Base-by-base conservation (phyloP, 192 early-diverging fungal species). In the Rhizophagus sp. region DNA sequence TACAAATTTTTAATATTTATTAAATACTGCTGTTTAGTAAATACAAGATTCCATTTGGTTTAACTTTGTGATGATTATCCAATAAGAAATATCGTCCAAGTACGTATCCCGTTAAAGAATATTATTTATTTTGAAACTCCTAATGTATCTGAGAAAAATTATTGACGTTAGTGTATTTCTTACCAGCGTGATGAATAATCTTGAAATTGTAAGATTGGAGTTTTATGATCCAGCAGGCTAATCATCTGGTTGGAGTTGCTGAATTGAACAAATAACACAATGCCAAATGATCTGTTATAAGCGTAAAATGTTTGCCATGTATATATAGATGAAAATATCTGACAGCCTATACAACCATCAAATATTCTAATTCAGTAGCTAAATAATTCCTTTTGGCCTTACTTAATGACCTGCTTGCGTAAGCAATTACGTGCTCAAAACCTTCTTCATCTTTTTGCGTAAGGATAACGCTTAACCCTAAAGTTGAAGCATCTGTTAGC, bases 301-400 rank as follows among this genome's bases (percentile, higher is more conserved):
- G 27, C 0, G 2, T n/a, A 41, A 78, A 49, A 13, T 4, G 61
- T 22, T 22, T 69, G 39, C 41, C 63, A 64, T 10, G 30, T 33
- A 87, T 34, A 39, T 81, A 87, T 27, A 79, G 79, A 22, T 78
- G 68, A 72, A 71, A 86, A 0, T 84, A 30, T 15, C 68, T 50
- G 6, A 83, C 62, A 4, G 78, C 83, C 33, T 69, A 81, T 1
- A 81, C 49, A 6, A 79, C 50, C 5, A 61, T 68, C 12, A 79
- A 39, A 39, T 15, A 27, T 62, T 79, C 67, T 8, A 71, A 44
- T 71, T 79, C 78, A 0, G 12, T 50, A 0, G 68, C 50, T 0
- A 17, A 9, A 30, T 79, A 79, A 52, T 79, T 69, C n/a, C 11
- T 0, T 44, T 72, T 50, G 11, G 78, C 64, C 1, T 30, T 30